phyloP scores from a whole-genome alignment of 768 basidiomycete species.

The Mycena amicta region DNA sequence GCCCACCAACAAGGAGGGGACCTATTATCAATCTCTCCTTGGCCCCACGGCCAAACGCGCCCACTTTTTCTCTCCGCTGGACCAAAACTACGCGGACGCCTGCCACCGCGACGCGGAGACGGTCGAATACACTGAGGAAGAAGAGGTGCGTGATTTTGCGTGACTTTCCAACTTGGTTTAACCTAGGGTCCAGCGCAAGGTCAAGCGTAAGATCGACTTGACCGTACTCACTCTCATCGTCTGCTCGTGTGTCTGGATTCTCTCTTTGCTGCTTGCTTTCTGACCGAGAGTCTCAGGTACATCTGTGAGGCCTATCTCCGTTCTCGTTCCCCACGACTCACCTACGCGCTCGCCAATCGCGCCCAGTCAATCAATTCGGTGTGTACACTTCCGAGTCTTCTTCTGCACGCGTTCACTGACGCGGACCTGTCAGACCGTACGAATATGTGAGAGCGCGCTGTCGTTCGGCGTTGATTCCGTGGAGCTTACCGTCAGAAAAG shows the following conservation, averaged over 20 bases:
- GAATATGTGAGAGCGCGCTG: slow-evolving; percentile 45
- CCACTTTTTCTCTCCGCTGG: slow-evolving; percentile 51
- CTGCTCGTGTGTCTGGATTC: slow-evolving; percentile 40
- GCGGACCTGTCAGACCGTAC: slow-evolving; percentile 47
- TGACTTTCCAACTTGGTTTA: background rate
- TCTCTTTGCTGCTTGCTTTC: background rate
- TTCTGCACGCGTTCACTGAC: background rate
- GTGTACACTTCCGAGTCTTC: slow-evolving; percentile 7
- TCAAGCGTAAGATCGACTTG: slow-evolving; percentile 54
- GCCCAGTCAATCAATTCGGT: slow-evolving; percentile 52
- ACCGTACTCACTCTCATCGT: slow-evolving; percentile 53
- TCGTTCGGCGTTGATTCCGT: background rate
- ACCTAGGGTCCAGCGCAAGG: slow-evolving; percentile 34
- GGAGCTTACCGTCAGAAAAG: slow-evolving; percentile 28
- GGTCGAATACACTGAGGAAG: slow-evolving; percentile 51
- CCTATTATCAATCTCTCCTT: slow-evolving; percentile 43
- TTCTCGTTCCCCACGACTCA: slow-evolving; percentile 12
- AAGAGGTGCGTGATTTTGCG: slow-evolving; percentile 40
- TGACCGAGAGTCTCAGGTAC: slow-evolving; percentile 35
- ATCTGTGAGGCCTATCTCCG: slow-evolving; percentile 42
- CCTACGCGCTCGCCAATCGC: slow-evolving; percentile 18
- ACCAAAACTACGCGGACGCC: slow-evolving; percentile 48
- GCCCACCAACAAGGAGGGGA: slow-evolving; percentile 36
- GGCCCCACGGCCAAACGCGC: slow-evolving; percentile 43
- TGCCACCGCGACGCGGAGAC: slow-evolving; percentile 51